Base-by-base conservation (phyloP, 1,139 yeast genomes). In the Scheffersomyces cryptocercus region DNA sequence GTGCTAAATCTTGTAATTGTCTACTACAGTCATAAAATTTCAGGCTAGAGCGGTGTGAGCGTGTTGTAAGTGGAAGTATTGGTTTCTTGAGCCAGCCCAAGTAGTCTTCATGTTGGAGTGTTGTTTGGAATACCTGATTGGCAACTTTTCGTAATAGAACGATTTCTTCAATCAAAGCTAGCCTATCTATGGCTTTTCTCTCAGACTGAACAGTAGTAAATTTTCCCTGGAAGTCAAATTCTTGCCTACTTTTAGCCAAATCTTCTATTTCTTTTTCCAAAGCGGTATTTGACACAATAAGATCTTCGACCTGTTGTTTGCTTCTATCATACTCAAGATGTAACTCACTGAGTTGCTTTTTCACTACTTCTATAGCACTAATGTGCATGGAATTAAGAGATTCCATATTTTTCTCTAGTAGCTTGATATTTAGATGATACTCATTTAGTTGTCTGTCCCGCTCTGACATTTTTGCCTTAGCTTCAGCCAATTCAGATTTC, bases 401-500 rank as follows among this genome's bases (percentile, higher is more conserved):
- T 8, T 52, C 57, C 60, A 80, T 64, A 52, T 72, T 75, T 16
- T 68, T 66, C 48, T 73, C 75, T 36, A 76, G 55, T 11, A 74
- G 57, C 8, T 67, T 66, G 8, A 77, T 61, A 46, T 75, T 78
- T 46, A 77, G 65, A 31, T 69, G 67, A 12, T 68, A 55, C 29
- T 63, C 73, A n/a, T 59, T 60, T 15, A 78, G 61, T 13, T 56
- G 49, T 37, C 59, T 59, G 37, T 75, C 77, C 35, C 70, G 67
- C 16, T 63, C 68, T 3, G 56, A 28, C n/a, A 53, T 37, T 8
- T 42, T 12, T 13, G 29, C 39, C 35, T 16, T 16, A 8, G 40
- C 14, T 28, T 53, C 45, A 13, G 39, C 39, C 11, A 39, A 38
- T 20, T 46, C 44, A 3, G 16, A 26, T 15, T 35, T 39, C 8